A percentile compares a stretch with the other conserved stretches of the same genome.
Conservation (phyloP, 2,329 filamentous ascomycete species). For the Aureobasidium musti region DNA sequence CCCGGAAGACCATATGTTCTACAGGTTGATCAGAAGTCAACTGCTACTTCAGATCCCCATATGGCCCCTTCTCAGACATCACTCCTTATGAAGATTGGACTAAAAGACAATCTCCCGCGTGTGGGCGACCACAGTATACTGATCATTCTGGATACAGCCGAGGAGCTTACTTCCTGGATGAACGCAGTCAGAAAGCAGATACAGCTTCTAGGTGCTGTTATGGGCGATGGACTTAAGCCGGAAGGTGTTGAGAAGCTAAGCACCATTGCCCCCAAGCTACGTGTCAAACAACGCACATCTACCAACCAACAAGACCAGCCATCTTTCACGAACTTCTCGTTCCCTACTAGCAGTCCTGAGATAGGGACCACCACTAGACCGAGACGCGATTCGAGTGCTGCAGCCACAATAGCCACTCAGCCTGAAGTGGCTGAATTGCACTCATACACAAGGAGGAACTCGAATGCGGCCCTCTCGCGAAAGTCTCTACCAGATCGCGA, state of each 20-base stretch:
- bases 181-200: slow-evolving; percentile 68
- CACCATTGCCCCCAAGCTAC: neutral
- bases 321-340: slow-evolving; percentile 18
- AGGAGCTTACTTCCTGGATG: slow-evolving; percentile 78
- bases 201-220: slow-evolving; percentile 65
- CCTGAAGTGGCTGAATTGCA: neutral
- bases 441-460: neutral
- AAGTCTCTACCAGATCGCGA: slow-evolving; percentile 3
- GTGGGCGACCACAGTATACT: slow-evolving; percentile 65
- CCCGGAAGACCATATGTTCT: slow-evolving; percentile 79
- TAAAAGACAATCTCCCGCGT: slow-evolving; percentile 57
- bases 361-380: neutral
- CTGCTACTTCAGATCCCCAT: neutral
- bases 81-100: slow-evolving; percentile 58
- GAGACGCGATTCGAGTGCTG: slow-evolving; percentile 12
- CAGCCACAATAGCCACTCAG: neutral
- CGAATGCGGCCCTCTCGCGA: neutral
- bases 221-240: slow-evolving; percentile 28
- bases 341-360: neutral
- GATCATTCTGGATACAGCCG: slow-evolving; percentile 70
- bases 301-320: slow-evolving; percentile 5
- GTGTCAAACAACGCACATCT: slow-evolving; percentile 8
- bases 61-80: slow-evolving; percentile 20
- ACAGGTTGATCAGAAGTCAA: slow-evolving; percentile 63
- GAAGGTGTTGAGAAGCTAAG: neutral